Evolutionary conservation across 306 rosid genomes (phyloP).

Genomic region (Inga laurina): DNA sequence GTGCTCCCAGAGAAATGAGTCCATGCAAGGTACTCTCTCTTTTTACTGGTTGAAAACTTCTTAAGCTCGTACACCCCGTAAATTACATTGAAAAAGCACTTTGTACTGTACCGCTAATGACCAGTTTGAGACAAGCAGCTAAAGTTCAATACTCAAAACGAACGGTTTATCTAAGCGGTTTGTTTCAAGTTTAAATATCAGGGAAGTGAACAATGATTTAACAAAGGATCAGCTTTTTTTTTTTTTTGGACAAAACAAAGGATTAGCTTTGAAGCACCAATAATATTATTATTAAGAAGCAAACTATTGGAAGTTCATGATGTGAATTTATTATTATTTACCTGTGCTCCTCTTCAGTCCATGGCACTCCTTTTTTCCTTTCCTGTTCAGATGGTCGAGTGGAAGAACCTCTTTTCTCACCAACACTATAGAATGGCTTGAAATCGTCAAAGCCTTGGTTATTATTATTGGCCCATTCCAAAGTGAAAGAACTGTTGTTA

Average conservation of each 20-base stretch:
- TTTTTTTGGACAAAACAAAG: neutral
- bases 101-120: neutral
- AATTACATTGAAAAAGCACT: too few relatives aligned
- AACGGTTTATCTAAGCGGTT: constrained; percentile 15
- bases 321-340: constrained; percentile 25
- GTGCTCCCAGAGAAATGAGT: neutral
- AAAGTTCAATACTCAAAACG: constrained; percentile 14
- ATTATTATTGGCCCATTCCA: constrained; percentile 63
- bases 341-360: constrained; percentile 98
- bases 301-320: neutral
- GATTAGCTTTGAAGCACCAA: neutral
- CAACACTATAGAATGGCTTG: constrained; percentile 58
- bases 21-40: neutral
- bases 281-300: neutral
- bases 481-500: constrained; percentile 56
- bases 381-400: constrained; percentile 75
- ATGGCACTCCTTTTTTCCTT: constrained; percentile 89
- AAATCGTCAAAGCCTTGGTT: constrained; percentile 63
- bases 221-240: neutral
- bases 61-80: too few relatives aligned
- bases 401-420: constrained; percentile 60
- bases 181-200: constrained; percentile 5
- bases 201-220: constrained; percentile 18
- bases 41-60: neutral
- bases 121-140: neutral